phyloP scores from a whole-genome alignment of 257 asterid genomes.

The Phtheirospermum japonicum region DNA sequence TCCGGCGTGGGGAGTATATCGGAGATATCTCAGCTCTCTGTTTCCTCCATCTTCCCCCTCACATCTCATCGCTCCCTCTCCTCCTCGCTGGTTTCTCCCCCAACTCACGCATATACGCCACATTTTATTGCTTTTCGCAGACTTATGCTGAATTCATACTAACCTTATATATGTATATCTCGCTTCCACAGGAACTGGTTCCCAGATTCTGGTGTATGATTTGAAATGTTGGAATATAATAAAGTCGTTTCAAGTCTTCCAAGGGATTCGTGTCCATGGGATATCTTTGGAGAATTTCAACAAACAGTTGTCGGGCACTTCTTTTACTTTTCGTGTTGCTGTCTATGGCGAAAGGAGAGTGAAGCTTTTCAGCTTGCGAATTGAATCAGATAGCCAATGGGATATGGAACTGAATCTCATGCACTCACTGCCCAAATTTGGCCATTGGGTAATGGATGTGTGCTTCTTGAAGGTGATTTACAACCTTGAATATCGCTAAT shows the following conservation, averaged over 20 bases:
- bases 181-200: constrained; percentile 70
- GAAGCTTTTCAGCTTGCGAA: constrained; percentile 54
- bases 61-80: constrained; percentile 53
- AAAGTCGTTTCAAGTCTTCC: constrained; percentile 64
- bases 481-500: neutral
- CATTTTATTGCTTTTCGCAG: neutral
- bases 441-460: constrained; percentile 90
- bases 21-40: constrained; percentile 95
- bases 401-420: constrained; percentile 40
- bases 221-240: constrained; percentile 42
- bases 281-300: constrained; percentile 42
- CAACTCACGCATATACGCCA: neutral
- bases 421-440: constrained; percentile 57
- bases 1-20: constrained; percentile 63
- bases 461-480: constrained; percentile 61
- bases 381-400: constrained; percentile 26
- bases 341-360: constrained; percentile 90
- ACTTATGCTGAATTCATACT: neutral
- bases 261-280: constrained; percentile 96
- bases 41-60: constrained; percentile 67
- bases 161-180: constrained; percentile 1
- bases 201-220: constrained; percentile 70
- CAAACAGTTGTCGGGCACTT: constrained; percentile 27
- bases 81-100: constrained; percentile 66
- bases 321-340: constrained; percentile 42